Evolutionary conservation across 441 rosid species (phyloP).

Genomic region (Aquilaria agallochum): DNA sequence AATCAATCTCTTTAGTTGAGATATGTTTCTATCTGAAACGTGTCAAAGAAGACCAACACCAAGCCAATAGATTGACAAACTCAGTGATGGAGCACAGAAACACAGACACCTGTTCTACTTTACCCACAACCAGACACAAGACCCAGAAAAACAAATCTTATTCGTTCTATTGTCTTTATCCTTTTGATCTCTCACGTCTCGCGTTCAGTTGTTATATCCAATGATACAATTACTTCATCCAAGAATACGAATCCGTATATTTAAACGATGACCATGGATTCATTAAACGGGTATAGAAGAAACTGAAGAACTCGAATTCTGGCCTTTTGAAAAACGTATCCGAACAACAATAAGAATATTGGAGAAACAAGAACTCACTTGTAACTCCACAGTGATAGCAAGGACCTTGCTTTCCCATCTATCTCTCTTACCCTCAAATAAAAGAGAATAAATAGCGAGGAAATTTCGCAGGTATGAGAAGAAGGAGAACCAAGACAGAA

Average conservation of each 20-base stretch:
- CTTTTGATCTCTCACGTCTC: slow-evolving; percentile 14
- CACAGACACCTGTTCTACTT: slow-evolving; percentile 15
- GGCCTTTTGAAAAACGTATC: neutral
- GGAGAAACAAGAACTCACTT: slow-evolving; percentile 98
- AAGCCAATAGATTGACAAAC: slow-evolving; percentile 11
- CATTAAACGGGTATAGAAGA: neutral
- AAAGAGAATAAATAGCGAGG: slow-evolving; percentile 21
- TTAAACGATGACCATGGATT: too few relatives aligned
- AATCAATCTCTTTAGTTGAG: slow-evolving; percentile 20
- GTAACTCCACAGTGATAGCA: slow-evolving; percentile 99
- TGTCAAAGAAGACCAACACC: slow-evolving; percentile 23
- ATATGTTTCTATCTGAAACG: slow-evolving; percentile 17
- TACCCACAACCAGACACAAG: slow-evolving; percentile 23
- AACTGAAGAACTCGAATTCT: slow-evolving; percentile 13
- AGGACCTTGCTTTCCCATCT: slow-evolving; percentile 99
- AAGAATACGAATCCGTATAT: slow-evolving; percentile 6
- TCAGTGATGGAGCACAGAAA: neutral
- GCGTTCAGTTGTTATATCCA: slow-evolving; percentile 18
- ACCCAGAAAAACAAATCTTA: slow-evolving; percentile 25
- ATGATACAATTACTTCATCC: too few relatives aligned
- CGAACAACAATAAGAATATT: slow-evolving; percentile 9
- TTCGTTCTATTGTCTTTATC: slow-evolving; percentile 18
- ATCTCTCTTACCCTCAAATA: slow-evolving; percentile 26
- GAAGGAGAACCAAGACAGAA: slow-evolving; percentile 5
- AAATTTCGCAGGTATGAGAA: slow-evolving; percentile 15